These are phyloP conservation scores for Polytrichum commune DNA, from an alignment of 225 moss, liverwort and hornwort genomes.

Conservation along the genomic window DNA sequence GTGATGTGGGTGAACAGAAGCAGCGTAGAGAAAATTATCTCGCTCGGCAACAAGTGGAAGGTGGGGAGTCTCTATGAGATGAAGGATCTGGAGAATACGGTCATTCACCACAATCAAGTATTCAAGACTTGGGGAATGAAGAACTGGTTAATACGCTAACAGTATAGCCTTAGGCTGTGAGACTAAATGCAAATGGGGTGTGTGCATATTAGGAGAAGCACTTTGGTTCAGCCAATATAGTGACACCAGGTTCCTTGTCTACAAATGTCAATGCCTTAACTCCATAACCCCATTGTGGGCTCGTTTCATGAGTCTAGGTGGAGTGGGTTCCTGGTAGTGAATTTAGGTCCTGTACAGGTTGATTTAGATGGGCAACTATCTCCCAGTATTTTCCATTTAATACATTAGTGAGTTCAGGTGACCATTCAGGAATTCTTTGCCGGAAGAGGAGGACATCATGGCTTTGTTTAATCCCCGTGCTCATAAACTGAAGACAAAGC, in stretches of 20 bases:
- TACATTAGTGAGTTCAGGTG: not conserved
- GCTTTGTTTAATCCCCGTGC: too few species aligned
- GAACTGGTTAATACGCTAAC: conserved; percentile 19
- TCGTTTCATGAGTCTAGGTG: not conserved
- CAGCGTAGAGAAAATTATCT: conserved; percentile 90
- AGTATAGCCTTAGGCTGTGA: conserved; percentile 18
- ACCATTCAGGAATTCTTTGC: not conserved
- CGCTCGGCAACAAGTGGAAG: conserved; percentile 93
- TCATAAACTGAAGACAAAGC: too few species aligned
- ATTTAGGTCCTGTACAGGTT: conserved; percentile 8
- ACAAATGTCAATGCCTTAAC: not conserved
- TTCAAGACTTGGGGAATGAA: conserved; percentile 6
- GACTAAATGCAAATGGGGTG: conserved; percentile 25
- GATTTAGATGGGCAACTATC: not conserved
- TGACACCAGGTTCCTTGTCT: not conserved
- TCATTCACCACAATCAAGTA: conserved; percentile 10
- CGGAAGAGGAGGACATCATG: not conserved
- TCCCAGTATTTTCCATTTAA: conserved; percentile 4
- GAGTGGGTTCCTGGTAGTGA: not conserved
- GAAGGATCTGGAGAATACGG: conserved; percentile 15
- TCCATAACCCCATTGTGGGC: not conserved
- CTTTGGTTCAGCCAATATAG: conserved; percentile 21
- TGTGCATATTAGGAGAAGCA: conserved; percentile 22
- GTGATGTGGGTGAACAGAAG: conserved; percentile 53
- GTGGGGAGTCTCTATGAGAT: conserved; percentile 54